Evolutionary conservation across 495 filamentous ascomycete genomes (phyloP), one percentile per base, ranked within the genome.

Genomic region (Lophium mytilinum): DNA sequence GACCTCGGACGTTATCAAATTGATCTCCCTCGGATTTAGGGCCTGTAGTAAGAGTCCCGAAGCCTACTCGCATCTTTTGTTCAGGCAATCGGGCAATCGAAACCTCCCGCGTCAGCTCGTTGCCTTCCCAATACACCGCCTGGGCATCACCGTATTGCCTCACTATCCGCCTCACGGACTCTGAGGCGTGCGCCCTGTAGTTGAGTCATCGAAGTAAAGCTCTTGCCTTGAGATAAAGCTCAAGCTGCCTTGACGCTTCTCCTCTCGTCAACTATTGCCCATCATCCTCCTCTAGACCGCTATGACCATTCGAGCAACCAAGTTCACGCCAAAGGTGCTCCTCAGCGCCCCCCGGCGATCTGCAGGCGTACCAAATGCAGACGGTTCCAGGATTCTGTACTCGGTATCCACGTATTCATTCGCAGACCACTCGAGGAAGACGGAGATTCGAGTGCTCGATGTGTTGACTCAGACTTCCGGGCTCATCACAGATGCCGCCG

Each of bases 271-370:
- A 10, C 17, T 30, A 6, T 30, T 6, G 24, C 24, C 24, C 6
- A 30, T 30, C 24, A 30, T 30, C 24, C 6, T 50, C 5, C 46
- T 17, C 9, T 40, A 52, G 10, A 35, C 50, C 58, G 46, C 39
- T 10, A 73, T 73, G 70, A 66, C 67, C 7, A 63, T 70, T 50
- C 61, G 64, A 30, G 69, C 70, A 10, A 50, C 49, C 15, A 71
- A 68, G 48, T 72, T 73, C 60, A 72, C 70, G 37, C 71, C 71
- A 19, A 66, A 72, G 68, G 85, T 91, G 37, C 80, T 97, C 52
- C 82, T 97, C 64, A 83, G 84, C 64, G 89, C 90, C 12, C 89
- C 92, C 33, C 82, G 92, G 36, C 83, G 92, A 40, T 88, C 87
- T 41, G 66, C 83, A 18, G 90, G 86, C 21, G 70, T 84, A 12